phyloP scores from a whole-genome alignment of 768 basidiomycete genomes.

The Hirschioporus abietinus region DNA sequence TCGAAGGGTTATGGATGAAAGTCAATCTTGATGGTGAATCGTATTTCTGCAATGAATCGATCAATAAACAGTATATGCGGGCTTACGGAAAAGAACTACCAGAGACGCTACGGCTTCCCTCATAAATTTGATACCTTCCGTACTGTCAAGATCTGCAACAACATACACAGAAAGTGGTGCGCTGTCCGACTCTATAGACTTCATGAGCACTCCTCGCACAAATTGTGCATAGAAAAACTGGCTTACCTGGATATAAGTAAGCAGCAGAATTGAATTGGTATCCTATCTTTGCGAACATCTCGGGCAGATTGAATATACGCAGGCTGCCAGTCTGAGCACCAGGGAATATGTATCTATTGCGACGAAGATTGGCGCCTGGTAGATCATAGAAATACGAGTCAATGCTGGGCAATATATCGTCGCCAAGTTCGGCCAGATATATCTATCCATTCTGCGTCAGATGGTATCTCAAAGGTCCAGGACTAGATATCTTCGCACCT shows the following conservation, averaged over 20 bases:
- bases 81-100: conserved; percentile 34
- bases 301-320: conserved; percentile 49
- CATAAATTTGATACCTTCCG: conserved; percentile 51
- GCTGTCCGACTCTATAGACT: conserved; percentile 20
- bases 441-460: conserved; percentile 34
- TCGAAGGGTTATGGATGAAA: conserved; percentile 69
- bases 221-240: not conserved
- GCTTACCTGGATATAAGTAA: conserved; percentile 64
- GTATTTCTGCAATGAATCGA: conserved; percentile 29
- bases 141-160: conserved; percentile 72
- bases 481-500: conserved; percentile 36
- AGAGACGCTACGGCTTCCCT: conserved; percentile 60
- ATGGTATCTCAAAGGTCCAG: not conserved
- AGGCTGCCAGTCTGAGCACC: conserved; percentile 39
- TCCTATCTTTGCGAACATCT: conserved; percentile 43
- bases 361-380: conserved; percentile 57
- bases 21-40: conserved; percentile 54
- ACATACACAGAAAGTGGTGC: conserved; percentile 53
- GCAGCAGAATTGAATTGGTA: conserved; percentile 36
- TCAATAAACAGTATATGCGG: conserved; percentile 6
- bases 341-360: conserved; percentile 77
- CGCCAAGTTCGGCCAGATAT: conserved; percentile 51
- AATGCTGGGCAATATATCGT: conserved; percentile 45
- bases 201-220: not conserved
- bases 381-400: conserved; percentile 87